Percentiles rank a stretch among this genome's conserved stretches.
These are phyloP conservation scores for Yamadazyma triangularis DNA, from an alignment of 1,139 yeast genomes.

Conservation along the genomic window DNA sequence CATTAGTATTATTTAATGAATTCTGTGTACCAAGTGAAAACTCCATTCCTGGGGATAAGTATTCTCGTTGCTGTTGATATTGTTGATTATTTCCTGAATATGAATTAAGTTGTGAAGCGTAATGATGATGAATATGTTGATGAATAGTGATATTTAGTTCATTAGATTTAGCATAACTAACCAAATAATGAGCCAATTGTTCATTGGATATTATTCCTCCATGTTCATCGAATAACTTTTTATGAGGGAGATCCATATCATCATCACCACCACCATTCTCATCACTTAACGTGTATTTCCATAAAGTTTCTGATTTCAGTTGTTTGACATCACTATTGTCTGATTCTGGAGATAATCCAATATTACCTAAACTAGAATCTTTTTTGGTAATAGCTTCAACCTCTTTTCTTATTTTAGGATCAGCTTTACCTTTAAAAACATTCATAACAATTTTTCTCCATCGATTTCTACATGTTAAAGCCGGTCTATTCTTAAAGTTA, in stretches of 20 bases:
- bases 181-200: constrained; percentile 51
- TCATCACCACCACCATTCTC: constrained; percentile 10
- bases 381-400: constrained; percentile 32
- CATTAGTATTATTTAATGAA: constrained; percentile 36
- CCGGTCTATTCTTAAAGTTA: constrained; percentile 75
- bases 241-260: constrained; percentile 17
- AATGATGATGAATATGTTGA: constrained; percentile 79
- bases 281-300: constrained; percentile 27
- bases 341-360: neutral
- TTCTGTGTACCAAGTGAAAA: constrained; percentile 76
- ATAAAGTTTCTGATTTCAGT: constrained; percentile 16
- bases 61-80: neutral
- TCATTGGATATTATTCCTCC: constrained; percentile 49
- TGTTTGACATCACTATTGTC: neutral
- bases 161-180: constrained; percentile 58
- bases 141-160: constrained; percentile 68
- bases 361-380: constrained; percentile 2
- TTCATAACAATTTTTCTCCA: constrained; percentile 86
- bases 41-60: constrained; percentile 23
- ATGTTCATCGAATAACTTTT: constrained; percentile 24
- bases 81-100: neutral
- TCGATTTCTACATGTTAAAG: constrained; percentile 84
- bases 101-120: constrained; percentile 37
- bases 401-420: constrained; percentile 27
- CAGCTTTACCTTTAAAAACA: constrained; percentile 61